Base-by-base conservation (phyloP, 2,329 filamentous ascomycete species). In the Ramularia endophylla region DNA sequence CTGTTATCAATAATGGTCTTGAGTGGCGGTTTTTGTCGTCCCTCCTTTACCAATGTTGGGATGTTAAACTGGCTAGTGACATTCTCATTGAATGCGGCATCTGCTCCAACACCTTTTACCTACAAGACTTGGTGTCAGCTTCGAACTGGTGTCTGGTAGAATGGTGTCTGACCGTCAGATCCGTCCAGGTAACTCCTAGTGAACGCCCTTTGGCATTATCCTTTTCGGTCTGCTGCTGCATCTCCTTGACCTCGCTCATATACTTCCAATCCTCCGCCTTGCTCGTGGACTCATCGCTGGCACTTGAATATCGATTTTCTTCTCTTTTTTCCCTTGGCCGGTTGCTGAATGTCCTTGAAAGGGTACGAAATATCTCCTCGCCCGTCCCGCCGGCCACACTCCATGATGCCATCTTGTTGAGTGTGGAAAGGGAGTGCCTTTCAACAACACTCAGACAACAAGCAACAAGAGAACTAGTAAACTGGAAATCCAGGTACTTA, bases 181-280 rank as follows among this genome's bases (percentile, higher is more conserved):
- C 68, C 47, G 73, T 69, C 78, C 80, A 85, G 2, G 81, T 80
- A 0, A 85, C 70, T 16, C 82, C 82, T 1, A 83, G 68, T 52
- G 72, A 65, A 27, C 73, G 67, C 7, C 64, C 58, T 19, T 69
- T 72, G 44, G 71, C 64, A 2, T 69, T 69, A 3, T 72, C 72
- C 3, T 65, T 63, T 13, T 65, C 53, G 13, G 73, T 67, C 9
- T 69, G 65, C 17, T 69, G 62, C 5, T 65, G 61, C 36, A 65
- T 62, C 3, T 64, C 62, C 32, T 69, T 65, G 18, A 78, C 59
- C 48, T 71, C 68, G 11, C 67, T 60, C 57, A 75, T 72, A 50
- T 78, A 52, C 5, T 58, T 49, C 73, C 74, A 77, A 38, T 71
- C 63, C n/a, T 66, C 60, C 25, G 60, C 58, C 36, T 64, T 60